A percentile compares a stretch with the other conserved stretches of the same genome.
Evolutionary conservation across 495 filamentous ascomycete genomes (phyloP).

Genomic region (Corynascus novoguineensis): DNA sequence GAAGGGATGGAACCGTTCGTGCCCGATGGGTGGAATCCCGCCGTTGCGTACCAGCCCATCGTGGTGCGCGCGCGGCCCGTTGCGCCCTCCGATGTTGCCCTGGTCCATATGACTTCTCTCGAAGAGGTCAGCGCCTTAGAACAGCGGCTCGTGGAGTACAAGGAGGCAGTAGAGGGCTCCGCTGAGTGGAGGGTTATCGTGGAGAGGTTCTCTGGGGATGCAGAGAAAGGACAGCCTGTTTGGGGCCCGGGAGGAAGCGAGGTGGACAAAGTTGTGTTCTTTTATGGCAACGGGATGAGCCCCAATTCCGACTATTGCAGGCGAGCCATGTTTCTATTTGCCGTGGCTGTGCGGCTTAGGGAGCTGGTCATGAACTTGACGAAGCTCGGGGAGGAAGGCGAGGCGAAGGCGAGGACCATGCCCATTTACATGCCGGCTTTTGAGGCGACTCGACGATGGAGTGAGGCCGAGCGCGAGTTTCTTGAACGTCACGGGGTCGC

Average conservation of each 20-base stretch:
- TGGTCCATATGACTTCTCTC: neutral
- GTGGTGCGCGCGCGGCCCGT: neutral
- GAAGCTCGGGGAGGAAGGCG: neutral
- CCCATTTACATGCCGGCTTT: conserved; percentile 21
- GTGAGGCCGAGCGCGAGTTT: neutral
- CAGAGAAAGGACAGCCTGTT: neutral
- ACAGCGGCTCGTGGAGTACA: neutral
- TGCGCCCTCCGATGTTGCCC: neutral
- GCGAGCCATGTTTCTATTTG: conserved; percentile 14
- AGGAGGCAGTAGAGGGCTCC: neutral
- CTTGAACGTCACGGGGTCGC: conserved; percentile 4
- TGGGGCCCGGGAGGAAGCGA: neutral
- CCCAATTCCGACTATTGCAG: conserved; percentile 10
- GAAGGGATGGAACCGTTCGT: conserved; percentile 9
- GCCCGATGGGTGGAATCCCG: conserved; percentile 9
- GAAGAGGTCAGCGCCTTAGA: neutral
- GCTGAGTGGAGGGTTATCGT: neutral
- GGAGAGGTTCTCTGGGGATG: neutral
- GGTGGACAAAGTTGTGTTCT: conserved; percentile 20
- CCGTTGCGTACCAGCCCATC: conserved; percentile 13
- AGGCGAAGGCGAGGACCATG: too few relatives aligned
- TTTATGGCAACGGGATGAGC: conserved; percentile 10
- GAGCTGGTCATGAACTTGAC: neutral
- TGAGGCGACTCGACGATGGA: conserved; percentile 10
- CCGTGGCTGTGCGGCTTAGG: conserved; percentile 7